These are phyloP conservation scores for Fusarium bulbicola DNA, from an alignment of 2,329 filamentous ascomycete genomes.

Conservation along the genomic window DNA sequence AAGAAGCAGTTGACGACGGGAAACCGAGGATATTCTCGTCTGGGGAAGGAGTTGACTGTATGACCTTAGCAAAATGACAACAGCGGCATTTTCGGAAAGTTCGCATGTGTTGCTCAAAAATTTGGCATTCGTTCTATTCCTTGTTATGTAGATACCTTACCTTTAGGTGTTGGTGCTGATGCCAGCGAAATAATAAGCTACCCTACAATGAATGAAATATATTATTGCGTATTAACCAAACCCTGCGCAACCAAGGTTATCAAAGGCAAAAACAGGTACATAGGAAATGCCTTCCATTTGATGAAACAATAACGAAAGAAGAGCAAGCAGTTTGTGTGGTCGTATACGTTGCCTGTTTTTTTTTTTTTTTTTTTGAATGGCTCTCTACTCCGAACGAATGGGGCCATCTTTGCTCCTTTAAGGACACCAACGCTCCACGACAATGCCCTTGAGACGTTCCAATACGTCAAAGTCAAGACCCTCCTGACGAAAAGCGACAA, in stretches of 20 bases:
- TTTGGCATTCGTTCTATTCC: too few species aligned
- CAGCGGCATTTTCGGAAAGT: neutral
- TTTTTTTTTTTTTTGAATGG: neutral
- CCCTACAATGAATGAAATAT: neutral
- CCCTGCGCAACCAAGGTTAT: neutral
- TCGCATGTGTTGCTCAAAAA: too few species aligned
- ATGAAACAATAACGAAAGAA: neutral
- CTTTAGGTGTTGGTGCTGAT: too few species aligned
- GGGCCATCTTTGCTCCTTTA: neutral
- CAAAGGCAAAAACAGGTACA: neutral
- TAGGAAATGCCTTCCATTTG: neutral
- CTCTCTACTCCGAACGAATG: accelerated
- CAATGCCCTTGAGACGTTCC: constrained; percentile 45
- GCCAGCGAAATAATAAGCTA: neutral
- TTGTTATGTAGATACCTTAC: too few species aligned
- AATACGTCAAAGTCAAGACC: constrained; percentile 54
- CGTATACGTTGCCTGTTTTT: neutral
- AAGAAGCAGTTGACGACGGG: neutral
- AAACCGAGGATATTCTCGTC: neutral
- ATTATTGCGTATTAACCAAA: neutral
- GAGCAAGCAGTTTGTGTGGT: neutral
- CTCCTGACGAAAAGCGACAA: constrained; percentile 55
- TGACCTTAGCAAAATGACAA: neutral
- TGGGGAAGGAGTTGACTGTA: too few species aligned
- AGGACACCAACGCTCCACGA: constrained; percentile 53